Evolutionary conservation across 352 stramenopile genomes (phyloP), one percentile per base, ranked within the genome.

Genomic region (Phytophthora lateralis): DNA sequence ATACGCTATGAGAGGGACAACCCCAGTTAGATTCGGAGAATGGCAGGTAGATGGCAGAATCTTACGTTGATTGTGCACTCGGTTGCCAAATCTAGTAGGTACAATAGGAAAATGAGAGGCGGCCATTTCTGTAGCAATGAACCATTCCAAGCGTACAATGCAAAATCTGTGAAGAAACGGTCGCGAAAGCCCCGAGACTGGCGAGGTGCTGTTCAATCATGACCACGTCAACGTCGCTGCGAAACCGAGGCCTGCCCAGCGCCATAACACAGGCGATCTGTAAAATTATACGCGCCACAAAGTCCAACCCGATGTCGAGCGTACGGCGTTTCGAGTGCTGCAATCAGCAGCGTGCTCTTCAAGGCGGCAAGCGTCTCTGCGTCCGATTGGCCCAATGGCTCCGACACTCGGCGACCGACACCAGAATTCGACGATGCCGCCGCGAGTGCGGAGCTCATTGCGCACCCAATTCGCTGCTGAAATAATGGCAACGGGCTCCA

Each of bases 151-250:
- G 10, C 61, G 47, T 68, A 91, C 82, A 91, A n/a, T 89, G 76
- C 8, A 91, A 39, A 35, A 72, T 76, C 2, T 72, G 76, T 0
- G 58, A 57, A 0, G 72, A 63, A 21, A 91, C 67, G 8, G 56
- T 59, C 2, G 50, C 34, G 24, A 90, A 78, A 8, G 73, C 61
- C 0, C 85, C 78, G 12, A 87, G 53, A 20, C 55, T 63, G 12
- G 53, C 57, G 14, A 91, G 66, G 21, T 76, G 76, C 38, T 90
- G 78, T 20, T 71, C 63, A 53, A 90, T 76, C 32, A 89, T 53
- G 18, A 78, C 47, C 4, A 89, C 47, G 24, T 91, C 82, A 24
- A 87, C 29, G 44, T 91, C 82, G 6, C 55, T 85, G 4, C 82
- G 78, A n/a, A 85, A 69, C 9, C 80, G 71, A 50, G 69, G 62